Evolutionary conservation across 495 filamentous ascomycete species (phyloP), one percentile per base, ranked within the genome.

Genomic region (Annulohypoxylon stygium): DNA sequence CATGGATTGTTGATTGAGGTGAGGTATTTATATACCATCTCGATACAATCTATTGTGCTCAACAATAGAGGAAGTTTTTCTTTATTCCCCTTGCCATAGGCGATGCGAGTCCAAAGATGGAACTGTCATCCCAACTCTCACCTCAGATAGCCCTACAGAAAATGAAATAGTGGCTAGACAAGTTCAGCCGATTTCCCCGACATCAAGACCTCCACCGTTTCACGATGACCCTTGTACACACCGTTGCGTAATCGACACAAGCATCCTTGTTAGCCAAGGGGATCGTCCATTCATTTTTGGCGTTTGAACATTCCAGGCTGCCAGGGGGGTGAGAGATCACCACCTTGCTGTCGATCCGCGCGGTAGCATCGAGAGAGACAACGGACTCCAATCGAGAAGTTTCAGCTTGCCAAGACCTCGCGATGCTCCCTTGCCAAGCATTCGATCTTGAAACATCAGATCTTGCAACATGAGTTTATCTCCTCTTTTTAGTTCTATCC

Each of bases 191-290:
- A 34, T 26, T 61, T 18, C 58, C 45, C 55, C 55, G 33, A 39
- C 33, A 45, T 61, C 66, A 33, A 36, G 48, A 74, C 71, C 71
- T 65, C 55, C 33, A 60, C 61, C 54, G 71, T 74, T 74, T 74
- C 71, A 74, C 34, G 18, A 61, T 50, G 61, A 43, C 43, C 62
- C 45, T 50, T 50, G 45, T 48, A 45, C 53, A 4, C 3, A 43
- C 12, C 34, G 16, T 64, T 51, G 33, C 57, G 62, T 62, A 69
- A 65, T 69, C 55, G 65, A 54, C 51, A 69, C 47, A 20, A 18
- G 3, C 55, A 50, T 18, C 65, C 65, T 43, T 69, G 61, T 25
- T 59, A 63, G 36, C 3, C 23, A 7, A 41, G 33, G 23, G 12
- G 65, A 67, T 68, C 59, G 25, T 51, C 64, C 37, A 73, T 68